Evolutionary conservation across 192 early-diverging fungal species (phyloP).

Genomic region (Dissophora globulifera): DNA sequence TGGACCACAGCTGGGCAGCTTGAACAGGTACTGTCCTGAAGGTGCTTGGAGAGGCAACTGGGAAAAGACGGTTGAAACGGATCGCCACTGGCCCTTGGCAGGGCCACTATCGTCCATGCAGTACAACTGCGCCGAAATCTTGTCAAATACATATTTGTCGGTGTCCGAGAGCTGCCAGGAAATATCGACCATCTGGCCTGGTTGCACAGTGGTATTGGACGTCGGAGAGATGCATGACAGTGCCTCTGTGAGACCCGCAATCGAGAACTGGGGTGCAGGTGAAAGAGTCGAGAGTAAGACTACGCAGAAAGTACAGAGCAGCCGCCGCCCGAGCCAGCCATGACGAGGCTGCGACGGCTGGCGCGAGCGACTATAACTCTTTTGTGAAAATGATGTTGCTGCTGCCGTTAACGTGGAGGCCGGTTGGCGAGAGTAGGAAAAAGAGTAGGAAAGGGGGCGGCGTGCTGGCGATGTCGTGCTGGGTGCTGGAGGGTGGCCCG

Average conservation of each 20-base stretch:
- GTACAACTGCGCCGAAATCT: conserved; percentile 16
- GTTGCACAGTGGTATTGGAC: not conserved
- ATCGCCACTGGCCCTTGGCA: not conserved
- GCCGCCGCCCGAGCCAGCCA: not conserved
- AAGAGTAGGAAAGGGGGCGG: no score
- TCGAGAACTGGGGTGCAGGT: not conserved
- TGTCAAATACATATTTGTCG: conserved; percentile 13
- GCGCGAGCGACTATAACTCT: no score
- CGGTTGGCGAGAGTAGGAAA: no score
- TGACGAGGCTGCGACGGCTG: no score
- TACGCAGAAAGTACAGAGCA: not conserved
- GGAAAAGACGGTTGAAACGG: conserved; percentile 9
- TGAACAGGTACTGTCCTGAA: not conserved
- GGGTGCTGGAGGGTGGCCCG: no score
- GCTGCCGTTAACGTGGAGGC: no score
- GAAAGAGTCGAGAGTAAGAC: conserved; percentile 14
- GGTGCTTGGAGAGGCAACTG: not conserved
- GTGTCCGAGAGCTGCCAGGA: conserved; percentile 17
- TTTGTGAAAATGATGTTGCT: no score
- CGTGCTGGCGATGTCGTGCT: no score
- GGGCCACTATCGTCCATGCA: conserved; percentile 10
- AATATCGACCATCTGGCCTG: conserved; percentile 5
- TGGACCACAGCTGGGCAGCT: conserved; percentile 23
- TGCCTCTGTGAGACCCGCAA: conserved; percentile 5
- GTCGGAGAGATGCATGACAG: conserved; percentile 14